These are phyloP conservation scores for Neofusicoccum cordaticola DNA, from an alignment of 2,329 filamentous ascomycete species.

Conservation along the genomic window DNA sequence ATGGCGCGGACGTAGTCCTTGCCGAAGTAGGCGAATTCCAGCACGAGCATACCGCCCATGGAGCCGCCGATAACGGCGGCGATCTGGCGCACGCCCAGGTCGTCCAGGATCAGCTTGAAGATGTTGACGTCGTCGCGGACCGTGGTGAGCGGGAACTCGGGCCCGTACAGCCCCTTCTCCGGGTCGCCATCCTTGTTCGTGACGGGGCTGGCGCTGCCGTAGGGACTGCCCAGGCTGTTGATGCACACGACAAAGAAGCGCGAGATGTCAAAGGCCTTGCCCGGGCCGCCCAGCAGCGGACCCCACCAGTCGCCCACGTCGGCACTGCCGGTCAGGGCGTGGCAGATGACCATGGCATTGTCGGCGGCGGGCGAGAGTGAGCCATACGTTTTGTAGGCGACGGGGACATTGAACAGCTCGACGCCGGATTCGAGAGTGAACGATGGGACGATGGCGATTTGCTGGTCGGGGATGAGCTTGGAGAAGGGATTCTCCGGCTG, in stretches of 20 bases:
- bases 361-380: conserved; percentile 54
- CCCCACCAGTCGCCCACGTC: conserved; percentile 90
- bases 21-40: conserved; percentile 90
- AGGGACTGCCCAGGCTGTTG: conserved; percentile 81
- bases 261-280: conserved; percentile 75
- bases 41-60: conserved; percentile 85
- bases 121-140: conserved; percentile 92
- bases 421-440: conserved; percentile 94
- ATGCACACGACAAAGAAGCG: conserved; percentile 84
- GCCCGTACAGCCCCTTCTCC: conserved; percentile 76
- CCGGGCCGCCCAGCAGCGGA: conserved; percentile 72
- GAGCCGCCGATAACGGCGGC: conserved; percentile 80
- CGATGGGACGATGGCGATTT: conserved; percentile 79
- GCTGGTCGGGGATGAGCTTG: conserved; percentile 80
- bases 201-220: conserved; percentile 82
- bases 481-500: conserved; percentile 93
- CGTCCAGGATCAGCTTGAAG: conserved; percentile 76
- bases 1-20: conserved; percentile 78
- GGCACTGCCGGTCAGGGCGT: conserved; percentile 80
- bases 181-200: conserved; percentile 82
- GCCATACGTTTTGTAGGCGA: conserved; percentile 64
- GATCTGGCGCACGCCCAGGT: conserved; percentile 74
- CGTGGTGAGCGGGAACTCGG: conserved; percentile 93
- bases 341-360: conserved; percentile 70
- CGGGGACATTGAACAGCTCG: conserved; percentile 69